Evolutionary conservation across 225 moss, liverwort and hornwort genomes (phyloP), one percentile per base, ranked within the genome.

Genomic region (Climacium dendroides): DNA sequence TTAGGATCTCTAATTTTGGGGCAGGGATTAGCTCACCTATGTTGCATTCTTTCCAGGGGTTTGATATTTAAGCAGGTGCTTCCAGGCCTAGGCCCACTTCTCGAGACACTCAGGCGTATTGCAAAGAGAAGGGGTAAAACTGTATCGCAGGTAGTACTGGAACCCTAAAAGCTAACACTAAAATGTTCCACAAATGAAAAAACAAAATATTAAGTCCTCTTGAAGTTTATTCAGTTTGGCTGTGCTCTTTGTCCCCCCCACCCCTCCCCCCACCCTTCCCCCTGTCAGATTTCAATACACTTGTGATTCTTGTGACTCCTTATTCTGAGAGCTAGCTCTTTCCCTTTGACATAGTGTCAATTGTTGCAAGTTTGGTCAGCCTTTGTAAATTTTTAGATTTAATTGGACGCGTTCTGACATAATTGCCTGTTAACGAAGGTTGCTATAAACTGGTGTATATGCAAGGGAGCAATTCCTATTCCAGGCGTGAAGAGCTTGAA

Each of bases 401-500:
- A 48, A 50, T 81, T 34, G 82, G 28, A 65, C 45, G 53, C 65
- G 41, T 66, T 53, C 28, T 89, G 66, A 87, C 53, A 48, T 48
- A 47, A 67, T 20, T 54, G 78, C 45, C n/a, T 54, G 61, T 86
- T 43, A 77, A 41, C 63, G 79, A 89, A 97, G 97, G 94, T 98
- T 73, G 98, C 98, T 20, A 95, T 98, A 85, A 98, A 98, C 82
- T 98, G 96, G 98, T 98, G 97, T 72, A 92, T 98, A 62, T 96
- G 97, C 80, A 98, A 98, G 91, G 98, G 98, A 90, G 88, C 94
- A 25, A 92, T 98, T 89, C 98, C 98, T 29, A 98, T 98, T 69
- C 98, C 98, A 15, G 98, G 98, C 19, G 96, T 96, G 78, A 98
- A 98, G 89, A 95, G 81, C 86, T 83, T 96, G 83, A 88, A 87